A percentile compares a stretch with the other conserved stretches of the same genome.
Conservation (phyloP, 2,329 filamentous ascomycete species). For the Hawksworthiomyces lignivorus region DNA sequence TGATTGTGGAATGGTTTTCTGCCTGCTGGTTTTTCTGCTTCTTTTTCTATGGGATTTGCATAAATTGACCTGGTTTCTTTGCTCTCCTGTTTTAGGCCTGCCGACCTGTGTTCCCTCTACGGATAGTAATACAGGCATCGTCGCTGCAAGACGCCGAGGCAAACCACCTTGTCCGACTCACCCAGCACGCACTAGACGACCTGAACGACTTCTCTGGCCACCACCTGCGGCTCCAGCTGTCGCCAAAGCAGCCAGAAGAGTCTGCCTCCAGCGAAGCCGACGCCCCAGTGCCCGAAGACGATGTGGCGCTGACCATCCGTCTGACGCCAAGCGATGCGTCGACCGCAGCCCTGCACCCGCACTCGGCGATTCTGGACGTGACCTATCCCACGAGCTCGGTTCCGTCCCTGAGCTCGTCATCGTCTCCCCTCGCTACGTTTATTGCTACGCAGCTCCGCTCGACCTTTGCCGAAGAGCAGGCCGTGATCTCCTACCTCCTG, state of each 20-base stretch:
- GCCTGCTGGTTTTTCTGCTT: too few relatives aligned
- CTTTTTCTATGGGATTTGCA: too few relatives aligned
- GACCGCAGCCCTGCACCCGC: conserved; percentile 58
- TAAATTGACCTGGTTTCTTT: conserved; percentile 10
- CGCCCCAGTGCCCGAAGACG: conserved; percentile 28
- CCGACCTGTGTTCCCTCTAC: conserved; percentile 78
- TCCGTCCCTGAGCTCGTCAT: conserved; percentile 58
- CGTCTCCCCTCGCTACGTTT: conserved; percentile 67
- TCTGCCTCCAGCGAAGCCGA: conserved; percentile 24
- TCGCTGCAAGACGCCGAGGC: conserved; percentile 59
- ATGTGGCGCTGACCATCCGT: conserved; percentile 61
- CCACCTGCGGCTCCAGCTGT: conserved; percentile 64
- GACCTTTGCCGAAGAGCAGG: conserved; percentile 81
- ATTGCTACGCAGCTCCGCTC: conserved; percentile 70
- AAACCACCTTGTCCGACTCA: conserved; percentile 66
- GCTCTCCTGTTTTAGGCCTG: conserved; percentile 62
- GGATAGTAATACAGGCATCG: conserved; percentile 68
- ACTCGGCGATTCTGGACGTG: conserved; percentile 65
- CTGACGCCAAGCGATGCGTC: conserved; percentile 57
- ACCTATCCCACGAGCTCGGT: conserved; percentile 65
- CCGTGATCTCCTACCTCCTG: conserved; percentile 70
- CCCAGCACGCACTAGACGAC: conserved; percentile 79
- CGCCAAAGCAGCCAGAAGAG: conserved; percentile 3
- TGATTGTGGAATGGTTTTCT: not conserved
- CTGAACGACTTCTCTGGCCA: conserved; percentile 80